Evolutionary conservation across 2,329 filamentous ascomycete genomes (phyloP), one percentile per base, ranked within the genome.

Genomic region (Graphium sp.): DNA sequence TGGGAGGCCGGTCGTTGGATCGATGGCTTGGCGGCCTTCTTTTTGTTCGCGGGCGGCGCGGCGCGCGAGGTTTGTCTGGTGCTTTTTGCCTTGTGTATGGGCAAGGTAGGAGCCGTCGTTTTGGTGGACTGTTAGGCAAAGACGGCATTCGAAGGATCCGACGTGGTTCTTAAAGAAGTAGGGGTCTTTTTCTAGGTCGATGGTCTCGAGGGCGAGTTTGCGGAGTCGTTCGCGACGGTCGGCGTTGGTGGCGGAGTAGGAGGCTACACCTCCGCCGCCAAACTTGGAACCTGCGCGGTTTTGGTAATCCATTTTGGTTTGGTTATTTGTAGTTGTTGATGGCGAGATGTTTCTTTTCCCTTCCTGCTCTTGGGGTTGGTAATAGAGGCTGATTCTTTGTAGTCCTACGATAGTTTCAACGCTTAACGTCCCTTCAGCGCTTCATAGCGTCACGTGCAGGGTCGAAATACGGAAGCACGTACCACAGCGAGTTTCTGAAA

Each of bases 121-220:
- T 48, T 98, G 89, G 64, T 98, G 89, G 5, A 95, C 87, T 0
- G 89, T 98, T 16, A 98, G 63, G 48, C 89, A 98, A 22, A 98
- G 77, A 18, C 89, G 81, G 53, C 89, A 98, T 56, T 98, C 89
- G 56, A 94, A 98, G 46, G 79, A 89, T 47, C 89, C 89, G 44
- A 95, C 82, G 55, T 98, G 87, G 63, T 98, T 98, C 55, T 92
- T 92, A 75, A 98, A 98, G 64, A 95, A 94, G 69, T 95, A 98
- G 0, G 89, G 89, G 58, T 98, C 89, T 59, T 94, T 95, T 58
- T 95, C 89, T 37, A 95, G 80, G 60, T 95, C 87, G 64, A 98
- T 98, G 32, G 84, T 91, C 59, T 98, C 89, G 47, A 98, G 81
- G 33, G 89, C 89, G 48, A 98, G 84, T 61, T 94, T 94, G 53